A percentile compares a stretch with the other conserved stretches of the same genome.
Conservation (phyloP, 192 early-diverging fungal species). For the Rhizoclosmatium globosum region DNA sequence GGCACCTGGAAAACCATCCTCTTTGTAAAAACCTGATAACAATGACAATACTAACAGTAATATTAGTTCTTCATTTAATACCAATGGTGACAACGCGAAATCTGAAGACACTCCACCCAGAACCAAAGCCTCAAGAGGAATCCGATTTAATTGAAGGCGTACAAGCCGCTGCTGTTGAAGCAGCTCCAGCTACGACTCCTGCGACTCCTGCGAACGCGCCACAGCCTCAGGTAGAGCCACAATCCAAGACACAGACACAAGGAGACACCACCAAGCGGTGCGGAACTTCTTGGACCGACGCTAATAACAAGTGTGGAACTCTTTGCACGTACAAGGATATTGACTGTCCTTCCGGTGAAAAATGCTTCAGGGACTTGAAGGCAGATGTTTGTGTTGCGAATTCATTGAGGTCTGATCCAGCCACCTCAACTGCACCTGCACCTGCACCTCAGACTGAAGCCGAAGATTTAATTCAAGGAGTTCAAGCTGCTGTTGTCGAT, state of each 20-base stretch:
- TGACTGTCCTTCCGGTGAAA: neutral
- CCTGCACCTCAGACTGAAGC: neutral
- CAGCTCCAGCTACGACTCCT: neutral
- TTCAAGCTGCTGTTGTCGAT: too few species aligned
- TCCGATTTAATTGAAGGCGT: too few species aligned
- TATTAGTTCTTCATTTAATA: too few species aligned
- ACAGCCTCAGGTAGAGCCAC: neutral
- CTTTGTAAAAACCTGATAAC: too few species aligned
- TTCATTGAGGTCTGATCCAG: neutral
- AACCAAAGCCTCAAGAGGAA: neutral
- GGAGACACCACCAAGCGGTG: neutral
- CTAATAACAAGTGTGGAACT: constrained; percentile 1
- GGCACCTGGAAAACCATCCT: too few species aligned
- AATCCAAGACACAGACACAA: neutral
- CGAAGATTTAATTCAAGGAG: neutral
- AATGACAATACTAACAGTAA: too few species aligned
- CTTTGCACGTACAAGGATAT: neutral
- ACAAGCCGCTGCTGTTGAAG: too few species aligned
- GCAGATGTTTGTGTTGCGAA: neutral
- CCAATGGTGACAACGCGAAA: too few species aligned
- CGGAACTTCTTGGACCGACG: constrained; percentile 2
- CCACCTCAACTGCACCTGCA: neutral
- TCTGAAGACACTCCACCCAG: constrained; percentile 16
- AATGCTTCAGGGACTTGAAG: neutral
- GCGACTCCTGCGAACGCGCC: neutral